Conservation (phyloP, 495 filamentous ascomycete genomes). For the Aspergillus baeticus region DNA sequence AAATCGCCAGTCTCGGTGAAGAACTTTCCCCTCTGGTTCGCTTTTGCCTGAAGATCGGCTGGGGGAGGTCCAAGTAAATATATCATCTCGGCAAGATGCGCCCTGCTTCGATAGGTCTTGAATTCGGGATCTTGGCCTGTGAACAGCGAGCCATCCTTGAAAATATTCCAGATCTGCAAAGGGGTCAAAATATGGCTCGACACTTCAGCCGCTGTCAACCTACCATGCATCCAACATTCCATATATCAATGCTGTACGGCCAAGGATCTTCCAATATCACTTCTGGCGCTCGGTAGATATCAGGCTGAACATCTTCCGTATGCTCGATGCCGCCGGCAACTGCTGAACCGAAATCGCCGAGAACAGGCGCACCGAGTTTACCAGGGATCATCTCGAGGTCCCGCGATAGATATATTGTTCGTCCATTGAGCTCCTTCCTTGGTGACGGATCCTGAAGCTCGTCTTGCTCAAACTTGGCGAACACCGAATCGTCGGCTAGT, state of each 20-base stretch:
- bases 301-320: constrained; percentile 28
- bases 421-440: constrained; percentile 27
- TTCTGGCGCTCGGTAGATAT: constrained; percentile 41
- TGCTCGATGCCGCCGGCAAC: constrained; percentile 12
- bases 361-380: constrained; percentile 16
- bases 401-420: constrained; percentile 27
- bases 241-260: constrained; percentile 41
- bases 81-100: constrained; percentile 42
- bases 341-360: constrained; percentile 31
- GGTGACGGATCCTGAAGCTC: constrained; percentile 28
- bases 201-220: constrained; percentile 4
- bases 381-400: constrained; percentile 19
- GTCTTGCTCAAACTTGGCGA: constrained; percentile 23
- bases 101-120: constrained; percentile 30
- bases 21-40: constrained; percentile 18
- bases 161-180: constrained; percentile 30
- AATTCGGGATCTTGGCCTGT: constrained; percentile 20
- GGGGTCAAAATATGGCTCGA: background rate
- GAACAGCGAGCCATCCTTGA: constrained; percentile 26
- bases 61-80: constrained; percentile 43
- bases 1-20: constrained; percentile 18
- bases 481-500: constrained; percentile 32
- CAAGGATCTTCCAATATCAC: constrained; percentile 36
- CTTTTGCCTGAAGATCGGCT: constrained; percentile 25
- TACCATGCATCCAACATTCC: constrained; percentile 44